Percentiles rank a stretch among this genome's conserved stretches.
Conservation (phyloP, 2,329 filamentous ascomycete species). For the Seiridium cupressi region DNA sequence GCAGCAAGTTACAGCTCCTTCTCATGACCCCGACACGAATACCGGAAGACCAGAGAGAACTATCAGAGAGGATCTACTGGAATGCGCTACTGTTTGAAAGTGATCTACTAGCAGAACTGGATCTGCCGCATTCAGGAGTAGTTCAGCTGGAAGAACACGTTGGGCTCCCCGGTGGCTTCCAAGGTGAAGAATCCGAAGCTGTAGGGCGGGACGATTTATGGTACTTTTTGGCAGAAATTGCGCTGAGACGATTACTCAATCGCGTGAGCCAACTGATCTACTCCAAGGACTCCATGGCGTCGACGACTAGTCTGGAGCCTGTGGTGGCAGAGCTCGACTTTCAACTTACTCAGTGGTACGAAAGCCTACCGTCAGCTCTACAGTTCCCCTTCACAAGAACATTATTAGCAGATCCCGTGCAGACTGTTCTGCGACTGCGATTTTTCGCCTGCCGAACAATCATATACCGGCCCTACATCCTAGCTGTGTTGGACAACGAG, state of each 20-base stretch:
- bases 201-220: constrained; percentile 75
- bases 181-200: constrained; percentile 63
- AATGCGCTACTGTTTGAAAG: constrained; percentile 79
- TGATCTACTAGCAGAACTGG: constrained; percentile 75
- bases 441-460: constrained; percentile 87
- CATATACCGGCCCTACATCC: constrained; percentile 80
- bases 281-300: constrained; percentile 68
- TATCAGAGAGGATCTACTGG: constrained; percentile 81
- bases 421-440: constrained; percentile 74
- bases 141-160: constrained; percentile 81
- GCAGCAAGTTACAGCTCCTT: constrained; percentile 77
- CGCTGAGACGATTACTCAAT: constrained; percentile 72
- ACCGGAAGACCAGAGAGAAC: constrained; percentile 66
- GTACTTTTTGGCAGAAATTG: constrained; percentile 85
- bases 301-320: constrained; percentile 71
- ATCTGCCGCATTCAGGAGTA: constrained; percentile 79
- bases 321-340: constrained; percentile 79
- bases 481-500: constrained; percentile 77
- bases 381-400: constrained; percentile 73
- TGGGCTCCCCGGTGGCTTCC: constrained; percentile 74
- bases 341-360: constrained; percentile 83
- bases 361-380: constrained; percentile 69
- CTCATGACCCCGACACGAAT: constrained; percentile 72
- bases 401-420: constrained; percentile 69
- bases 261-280: constrained; percentile 79